These are phyloP conservation scores for Mycena maculata DNA, from an alignment of 768 basidiomycete species.

Conservation along the genomic window DNA sequence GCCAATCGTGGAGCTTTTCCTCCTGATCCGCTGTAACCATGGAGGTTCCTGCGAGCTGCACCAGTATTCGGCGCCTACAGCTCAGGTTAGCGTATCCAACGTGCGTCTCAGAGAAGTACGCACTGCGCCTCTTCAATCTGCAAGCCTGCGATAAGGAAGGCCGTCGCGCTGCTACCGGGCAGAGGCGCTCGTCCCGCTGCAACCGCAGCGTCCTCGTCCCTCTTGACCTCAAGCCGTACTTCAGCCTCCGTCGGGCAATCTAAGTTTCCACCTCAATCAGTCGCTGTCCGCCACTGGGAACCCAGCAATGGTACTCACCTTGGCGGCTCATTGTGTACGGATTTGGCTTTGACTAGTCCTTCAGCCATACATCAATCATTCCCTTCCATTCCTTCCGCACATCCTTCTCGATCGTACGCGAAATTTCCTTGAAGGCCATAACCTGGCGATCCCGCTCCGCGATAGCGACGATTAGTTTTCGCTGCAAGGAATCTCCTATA, in stretches of 20 bases:
- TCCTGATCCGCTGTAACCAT: slow-evolving; percentile 8
- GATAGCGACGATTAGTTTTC: slow-evolving; percentile 13
- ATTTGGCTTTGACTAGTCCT: slow-evolving; percentile 3
- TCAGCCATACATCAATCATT: slow-evolving; percentile 13
- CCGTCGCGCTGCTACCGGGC: not conserved
- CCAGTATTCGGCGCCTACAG: not conserved
- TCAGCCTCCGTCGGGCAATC: not conserved
- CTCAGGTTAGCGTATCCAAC: too few relatives aligned
- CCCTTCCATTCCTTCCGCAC: slow-evolving; percentile 11
- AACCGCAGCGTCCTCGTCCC: not conserved
- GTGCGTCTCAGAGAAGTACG: not conserved
- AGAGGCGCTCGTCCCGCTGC: not conserved
- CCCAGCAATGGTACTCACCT: not conserved
- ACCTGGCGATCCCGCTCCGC: slow-evolving; percentile 19
- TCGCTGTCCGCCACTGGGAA: too few relatives aligned
- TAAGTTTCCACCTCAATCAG: not conserved
- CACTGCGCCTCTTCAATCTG: slow-evolving; percentile 30
- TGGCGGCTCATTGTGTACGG: not conserved
- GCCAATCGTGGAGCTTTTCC: slow-evolving; percentile 22
- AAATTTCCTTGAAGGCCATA: not conserved
- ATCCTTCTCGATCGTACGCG: not conserved
- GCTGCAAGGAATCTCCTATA: not conserved
- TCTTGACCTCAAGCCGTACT: not conserved
- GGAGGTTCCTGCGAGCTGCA: not conserved
- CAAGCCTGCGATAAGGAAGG: slow-evolving; percentile 17